A percentile compares a stretch with the other conserved stretches of the same genome.
phyloP scores from a whole-genome alignment of 73 alveolate genomes.

The Vitrella brassicaformis region DNA sequence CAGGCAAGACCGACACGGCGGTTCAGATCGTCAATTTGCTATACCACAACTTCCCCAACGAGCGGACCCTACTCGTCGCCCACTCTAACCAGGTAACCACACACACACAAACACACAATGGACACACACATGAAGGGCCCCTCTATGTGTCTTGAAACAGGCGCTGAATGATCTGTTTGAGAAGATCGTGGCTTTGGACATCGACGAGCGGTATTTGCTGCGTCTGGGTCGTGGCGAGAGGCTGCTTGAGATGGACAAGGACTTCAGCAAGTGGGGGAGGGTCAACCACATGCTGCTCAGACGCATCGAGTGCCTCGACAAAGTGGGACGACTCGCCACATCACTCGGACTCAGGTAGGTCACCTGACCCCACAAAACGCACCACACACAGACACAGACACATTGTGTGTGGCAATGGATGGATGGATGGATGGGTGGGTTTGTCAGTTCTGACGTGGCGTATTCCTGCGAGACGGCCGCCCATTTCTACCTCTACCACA shows the following conservation, averaged over 20 bases:
- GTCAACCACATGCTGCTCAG: slow-evolving; percentile 58
- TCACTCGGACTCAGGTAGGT: slow-evolving; percentile 1
- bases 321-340: slow-evolving; percentile 28
- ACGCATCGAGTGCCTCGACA: slow-evolving; percentile 13
- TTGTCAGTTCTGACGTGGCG: slow-evolving; percentile 15
- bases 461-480: slow-evolving; percentile 31
- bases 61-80: slow-evolving; percentile 62
- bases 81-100: slow-evolving; percentile 77
- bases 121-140: too few species aligned
- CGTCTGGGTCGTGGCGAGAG: slow-evolving; percentile 71
- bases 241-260: slow-evolving; percentile 46
- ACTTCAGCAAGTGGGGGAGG: slow-evolving; percentile 64
- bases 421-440: too few species aligned
- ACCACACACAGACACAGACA: neutral
- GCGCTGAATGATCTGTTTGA: slow-evolving; percentile 72
- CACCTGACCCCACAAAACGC: neutral
- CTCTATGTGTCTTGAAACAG: too few species aligned
- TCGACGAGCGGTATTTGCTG: slow-evolving; percentile 61
- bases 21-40: slow-evolving; percentile 56
- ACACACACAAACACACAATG: too few species aligned
- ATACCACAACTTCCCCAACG: slow-evolving; percentile 61
- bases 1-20: slow-evolving; percentile 40
- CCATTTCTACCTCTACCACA: slow-evolving; percentile 30
- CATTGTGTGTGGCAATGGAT: too few species aligned
- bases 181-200: slow-evolving; percentile 55